Evolutionary conservation across 352 stramenopile genomes (phyloP).

Genomic region (Phytopythium helicoides): DNA sequence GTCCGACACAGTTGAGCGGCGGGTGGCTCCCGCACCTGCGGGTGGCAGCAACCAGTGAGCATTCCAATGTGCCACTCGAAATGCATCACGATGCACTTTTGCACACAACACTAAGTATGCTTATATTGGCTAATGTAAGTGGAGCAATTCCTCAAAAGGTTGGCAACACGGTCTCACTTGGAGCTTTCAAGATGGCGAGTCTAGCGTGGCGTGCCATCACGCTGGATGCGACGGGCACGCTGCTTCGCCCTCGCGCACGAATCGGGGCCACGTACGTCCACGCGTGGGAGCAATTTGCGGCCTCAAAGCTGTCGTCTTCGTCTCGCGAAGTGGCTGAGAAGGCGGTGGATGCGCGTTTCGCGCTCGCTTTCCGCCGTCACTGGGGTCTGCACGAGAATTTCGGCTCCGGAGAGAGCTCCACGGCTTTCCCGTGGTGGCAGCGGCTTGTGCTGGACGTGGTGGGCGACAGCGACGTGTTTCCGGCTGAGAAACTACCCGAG

Average conservation of each 20-base stretch:
- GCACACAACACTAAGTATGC: too few species aligned
- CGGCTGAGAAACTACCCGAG: conserved; percentile 4
- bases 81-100: too few species aligned
- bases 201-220: conserved; percentile 27
- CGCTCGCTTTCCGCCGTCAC: conserved; percentile 30
- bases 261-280: conserved; percentile 49
- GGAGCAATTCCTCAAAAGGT: neutral
- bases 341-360: conserved; percentile 37
- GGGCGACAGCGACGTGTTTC: conserved; percentile 11
- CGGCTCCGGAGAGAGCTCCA: conserved; percentile 13
- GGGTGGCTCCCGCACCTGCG: neutral
- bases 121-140: too few species aligned
- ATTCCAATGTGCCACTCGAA: neutral
- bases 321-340: conserved; percentile 9
- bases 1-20: neutral
- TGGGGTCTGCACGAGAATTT: conserved; percentile 47
- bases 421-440: conserved; percentile 53
- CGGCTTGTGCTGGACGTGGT: conserved; percentile 50
- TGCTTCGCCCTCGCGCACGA: conserved; percentile 45
- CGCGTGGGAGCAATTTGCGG: conserved; percentile 33
- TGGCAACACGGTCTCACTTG: neutral
- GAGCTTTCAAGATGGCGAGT: neutral
- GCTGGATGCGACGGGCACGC: conserved; percentile 73
- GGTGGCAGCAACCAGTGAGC: neutral
- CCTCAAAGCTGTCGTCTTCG: conserved; percentile 22